A percentile compares a stretch with the other conserved stretches of the same genome.
Evolutionary conservation across 2,329 filamentous ascomycete species (phyloP).

Genomic region (Phoma sp.): DNA sequence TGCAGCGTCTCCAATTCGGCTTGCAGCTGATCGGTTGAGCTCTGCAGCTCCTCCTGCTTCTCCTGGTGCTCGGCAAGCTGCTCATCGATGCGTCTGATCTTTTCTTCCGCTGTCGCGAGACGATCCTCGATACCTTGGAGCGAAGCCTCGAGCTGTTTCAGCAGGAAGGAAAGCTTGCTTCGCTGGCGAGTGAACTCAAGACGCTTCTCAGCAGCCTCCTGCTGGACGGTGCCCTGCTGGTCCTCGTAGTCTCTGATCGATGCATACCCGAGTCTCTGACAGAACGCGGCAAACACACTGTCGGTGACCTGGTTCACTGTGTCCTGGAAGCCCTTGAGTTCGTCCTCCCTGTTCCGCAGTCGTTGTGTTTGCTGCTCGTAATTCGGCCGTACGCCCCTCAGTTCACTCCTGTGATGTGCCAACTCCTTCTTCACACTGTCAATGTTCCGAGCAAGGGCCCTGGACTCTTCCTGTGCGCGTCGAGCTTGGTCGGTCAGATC

Average conservation of each 20-base stretch:
- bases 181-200: slow-evolving; percentile 84
- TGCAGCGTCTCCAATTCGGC: slow-evolving; percentile 79
- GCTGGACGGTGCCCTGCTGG: slow-evolving; percentile 89
- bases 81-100: slow-evolving; percentile 68
- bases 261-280: slow-evolving; percentile 81
- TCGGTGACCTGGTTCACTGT: slow-evolving; percentile 85
- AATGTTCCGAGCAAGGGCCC: slow-evolving; percentile 80
- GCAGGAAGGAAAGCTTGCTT: slow-evolving; percentile 64
- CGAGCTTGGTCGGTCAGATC: slow-evolving; percentile 78
- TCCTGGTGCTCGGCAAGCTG: slow-evolving; percentile 68
- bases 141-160: slow-evolving; percentile 71
- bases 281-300: slow-evolving; percentile 84
- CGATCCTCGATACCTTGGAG: slow-evolving; percentile 73
- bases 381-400: slow-evolving; percentile 78
- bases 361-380: slow-evolving; percentile 73
- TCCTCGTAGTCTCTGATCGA: slow-evolving; percentile 93
- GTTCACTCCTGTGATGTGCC: slow-evolving; percentile 72
- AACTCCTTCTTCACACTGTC: slow-evolving; percentile 83
- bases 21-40: slow-evolving; percentile 72
- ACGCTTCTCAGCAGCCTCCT: slow-evolving; percentile 86
- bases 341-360: slow-evolving; percentile 66
- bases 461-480: slow-evolving; percentile 76
- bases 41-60: slow-evolving; percentile 76
- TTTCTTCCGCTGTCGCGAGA: slow-evolving; percentile 70
- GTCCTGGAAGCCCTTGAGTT: slow-evolving; percentile 62